A percentile compares a stretch with the other conserved stretches of the same genome.
phyloP scores from a whole-genome alignment of 306 rosid species.

The Vicia faba region DNA sequence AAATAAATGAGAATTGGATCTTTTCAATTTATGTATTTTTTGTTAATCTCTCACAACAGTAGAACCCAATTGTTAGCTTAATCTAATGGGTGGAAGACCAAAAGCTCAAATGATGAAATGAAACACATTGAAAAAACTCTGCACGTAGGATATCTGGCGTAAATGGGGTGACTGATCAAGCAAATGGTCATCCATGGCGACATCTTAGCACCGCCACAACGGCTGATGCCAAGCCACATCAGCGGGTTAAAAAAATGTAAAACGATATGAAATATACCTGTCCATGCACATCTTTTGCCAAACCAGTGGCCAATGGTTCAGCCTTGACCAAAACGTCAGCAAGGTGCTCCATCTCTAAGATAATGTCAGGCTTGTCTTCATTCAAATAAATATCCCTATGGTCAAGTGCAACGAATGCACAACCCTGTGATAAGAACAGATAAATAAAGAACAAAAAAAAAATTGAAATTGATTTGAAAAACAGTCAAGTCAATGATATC shows the following conservation, averaged over 20 bases:
- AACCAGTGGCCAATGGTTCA: slow-evolving; percentile 91
- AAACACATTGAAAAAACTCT: too few species aligned
- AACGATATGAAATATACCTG: slow-evolving; percentile 60
- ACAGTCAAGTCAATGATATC: not conserved
- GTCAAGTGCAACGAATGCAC: slow-evolving; percentile 69
- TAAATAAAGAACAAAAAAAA: slow-evolving; percentile 17
- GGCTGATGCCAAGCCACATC: too few species aligned
- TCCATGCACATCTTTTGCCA: slow-evolving; percentile 96
- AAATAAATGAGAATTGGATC: not conserved
- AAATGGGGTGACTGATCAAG: too few species aligned
- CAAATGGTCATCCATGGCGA: too few species aligned
- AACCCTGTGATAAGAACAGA: slow-evolving; percentile 57
- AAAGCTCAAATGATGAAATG: too few species aligned
- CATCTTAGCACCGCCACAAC: too few species aligned
- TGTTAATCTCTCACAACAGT: too few species aligned
- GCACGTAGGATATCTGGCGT: too few species aligned
- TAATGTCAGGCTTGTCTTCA: slow-evolving; percentile 60
- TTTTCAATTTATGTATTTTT: too few species aligned
- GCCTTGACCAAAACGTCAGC: slow-evolving; percentile 77
- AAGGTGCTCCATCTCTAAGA: slow-evolving; percentile 77
- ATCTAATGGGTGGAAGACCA: too few species aligned
- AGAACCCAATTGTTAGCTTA: too few species aligned
- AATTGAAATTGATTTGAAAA: not conserved
- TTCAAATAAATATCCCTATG: slow-evolving; percentile 73
- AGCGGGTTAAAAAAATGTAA: not conserved